Percentiles rank a stretch among this genome's conserved stretches.
Conservation (phyloP, 371 early-diverging fungal species). For the Haplosporangium sp. region DNA sequence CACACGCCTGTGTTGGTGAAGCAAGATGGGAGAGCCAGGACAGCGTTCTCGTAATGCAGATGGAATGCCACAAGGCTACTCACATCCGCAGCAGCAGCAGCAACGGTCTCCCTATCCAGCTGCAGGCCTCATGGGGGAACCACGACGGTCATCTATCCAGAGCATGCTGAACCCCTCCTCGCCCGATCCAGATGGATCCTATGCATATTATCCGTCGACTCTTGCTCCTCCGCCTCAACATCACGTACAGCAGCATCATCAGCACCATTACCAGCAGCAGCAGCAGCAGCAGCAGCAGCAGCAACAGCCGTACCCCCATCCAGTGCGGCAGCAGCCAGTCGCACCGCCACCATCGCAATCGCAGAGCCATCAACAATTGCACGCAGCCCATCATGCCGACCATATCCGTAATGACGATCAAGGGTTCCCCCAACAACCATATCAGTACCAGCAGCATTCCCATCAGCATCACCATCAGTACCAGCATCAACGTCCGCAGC, state of each 20-base stretch:
- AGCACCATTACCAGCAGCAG: conserved; percentile 5
- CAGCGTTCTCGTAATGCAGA: conserved; percentile 9
- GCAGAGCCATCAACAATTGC: conserved; percentile 24
- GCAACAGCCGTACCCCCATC: conserved; percentile 20
- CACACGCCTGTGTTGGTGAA: not conserved
- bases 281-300: conserved; percentile 20
- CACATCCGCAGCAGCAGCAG: conserved; percentile 19
- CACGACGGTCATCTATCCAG: conserved; percentile 47
- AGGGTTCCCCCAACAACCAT: conserved; percentile 17
- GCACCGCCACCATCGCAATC: conserved; percentile 14
- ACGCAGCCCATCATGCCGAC: conserved; percentile 11
- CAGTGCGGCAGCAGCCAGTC: conserved; percentile 19
- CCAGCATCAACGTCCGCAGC: conserved; percentile 19
- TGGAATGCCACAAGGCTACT: conserved; percentile 11
- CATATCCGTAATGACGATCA: conserved; percentile 25
- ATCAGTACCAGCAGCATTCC: conserved; percentile 22
- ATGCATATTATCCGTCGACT: conserved; percentile 19
- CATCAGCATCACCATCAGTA: conserved; percentile 20
- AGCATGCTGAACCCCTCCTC: conserved; percentile 50
- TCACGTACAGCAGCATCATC: conserved; percentile 7
- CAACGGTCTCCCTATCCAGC: conserved; percentile 16
- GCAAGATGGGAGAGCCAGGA: conserved; percentile 31
- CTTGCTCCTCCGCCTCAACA: conserved; percentile 15
- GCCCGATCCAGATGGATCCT: conserved; percentile 31
- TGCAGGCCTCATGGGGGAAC: conserved; percentile 16